These are phyloP conservation scores for Ogataea trehalophila DNA, from an alignment of 805 yeast genomes.

Conservation along the genomic window DNA sequence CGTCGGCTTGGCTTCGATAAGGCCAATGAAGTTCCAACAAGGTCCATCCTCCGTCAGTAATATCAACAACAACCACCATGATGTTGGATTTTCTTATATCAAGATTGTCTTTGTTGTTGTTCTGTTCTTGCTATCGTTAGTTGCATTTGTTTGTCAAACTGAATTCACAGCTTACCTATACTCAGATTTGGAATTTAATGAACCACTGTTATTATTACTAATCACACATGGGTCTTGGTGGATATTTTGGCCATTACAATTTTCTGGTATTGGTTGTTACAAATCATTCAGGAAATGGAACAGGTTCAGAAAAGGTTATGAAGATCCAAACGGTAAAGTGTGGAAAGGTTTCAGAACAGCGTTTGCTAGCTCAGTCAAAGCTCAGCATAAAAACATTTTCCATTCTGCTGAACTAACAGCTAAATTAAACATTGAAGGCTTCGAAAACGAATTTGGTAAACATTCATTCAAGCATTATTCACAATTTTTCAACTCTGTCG, in stretches of 20 bases:
- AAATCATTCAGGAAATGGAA: conserved; percentile 35
- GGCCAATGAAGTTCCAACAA: not conserved
- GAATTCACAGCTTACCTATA: conserved; percentile 73
- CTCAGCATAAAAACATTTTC: conserved; percentile 39
- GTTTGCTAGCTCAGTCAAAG: conserved; percentile 33
- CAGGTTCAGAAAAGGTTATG: conserved; percentile 14
- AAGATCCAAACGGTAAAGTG: conserved; percentile 17
- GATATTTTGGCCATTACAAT: conserved; percentile 67
- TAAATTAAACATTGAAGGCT: conserved; percentile 23
- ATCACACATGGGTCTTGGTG: conserved; percentile 80
- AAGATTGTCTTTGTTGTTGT: conserved; percentile 41
- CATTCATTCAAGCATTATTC: conserved; percentile 23
- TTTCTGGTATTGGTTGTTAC: conserved; percentile 40
- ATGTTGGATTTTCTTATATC: conserved; percentile 27
- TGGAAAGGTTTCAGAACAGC: conserved; percentile 31
- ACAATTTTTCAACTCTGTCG: conserved; percentile 38
- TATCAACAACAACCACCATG: conserved; percentile 8
- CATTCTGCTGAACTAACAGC: conserved; percentile 34
- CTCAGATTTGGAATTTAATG: conserved; percentile 47
- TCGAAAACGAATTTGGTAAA: conserved; percentile 29
- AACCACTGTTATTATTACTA: conserved; percentile 62
- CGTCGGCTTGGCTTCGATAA: not conserved
- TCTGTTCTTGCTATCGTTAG: conserved; percentile 44
- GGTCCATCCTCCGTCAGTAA: not conserved
- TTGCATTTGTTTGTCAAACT: conserved; percentile 73